Base-by-base conservation (phyloP, 2,329 filamentous ascomycete species). In the Pseudogymnoascus sp. region DNA sequence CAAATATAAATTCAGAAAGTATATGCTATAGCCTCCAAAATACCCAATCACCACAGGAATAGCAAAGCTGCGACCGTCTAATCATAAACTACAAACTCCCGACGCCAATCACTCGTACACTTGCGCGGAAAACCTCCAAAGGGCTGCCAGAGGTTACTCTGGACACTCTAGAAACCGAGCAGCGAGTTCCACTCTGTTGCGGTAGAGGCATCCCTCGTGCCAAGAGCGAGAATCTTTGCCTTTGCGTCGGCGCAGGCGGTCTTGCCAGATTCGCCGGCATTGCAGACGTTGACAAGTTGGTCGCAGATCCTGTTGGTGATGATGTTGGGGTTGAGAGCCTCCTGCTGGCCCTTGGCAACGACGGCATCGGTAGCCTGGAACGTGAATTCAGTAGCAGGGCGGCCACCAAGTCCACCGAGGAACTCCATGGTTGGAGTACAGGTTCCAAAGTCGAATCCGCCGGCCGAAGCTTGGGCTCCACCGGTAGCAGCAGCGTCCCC, bases 251-350 rank as follows among this genome's bases (percentile, higher is more conserved):
- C 68, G 74, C 83, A 87, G 4, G 79, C 78, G 11, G 78, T 72
- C 67, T 82, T 78, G 62, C 85, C 87, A 3, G 83, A 85, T 26
- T 77, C 78, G 71, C 85, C 86, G 62, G 86, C 86, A 40, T 78
- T 76, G 76, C 87, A 89, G 38, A 86, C 84, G 75, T 88, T 89
- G 71, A 75, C 80, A 64, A 89, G 80, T 77, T 88, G 85, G 74
- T 89, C 86, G 75, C 84, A 86, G 73, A 89, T 85, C 66, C 85
- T 82, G 80, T 87, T 88, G 73, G 85, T 87, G 78, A 89, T 89
- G 78, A 89, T 89, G 77, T 84, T 83, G 64, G 86, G 86, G 82
- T 89, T 89, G 53, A 89, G 78, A 8, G 86, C 86, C 72, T 89
- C 87, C 69, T 85, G 76, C 75, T 89, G 86, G 61, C 82, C 83